phyloP scores from a whole-genome alignment of 2,329 filamentous ascomycete species.

The Pyrenophora seminiperda region DNA sequence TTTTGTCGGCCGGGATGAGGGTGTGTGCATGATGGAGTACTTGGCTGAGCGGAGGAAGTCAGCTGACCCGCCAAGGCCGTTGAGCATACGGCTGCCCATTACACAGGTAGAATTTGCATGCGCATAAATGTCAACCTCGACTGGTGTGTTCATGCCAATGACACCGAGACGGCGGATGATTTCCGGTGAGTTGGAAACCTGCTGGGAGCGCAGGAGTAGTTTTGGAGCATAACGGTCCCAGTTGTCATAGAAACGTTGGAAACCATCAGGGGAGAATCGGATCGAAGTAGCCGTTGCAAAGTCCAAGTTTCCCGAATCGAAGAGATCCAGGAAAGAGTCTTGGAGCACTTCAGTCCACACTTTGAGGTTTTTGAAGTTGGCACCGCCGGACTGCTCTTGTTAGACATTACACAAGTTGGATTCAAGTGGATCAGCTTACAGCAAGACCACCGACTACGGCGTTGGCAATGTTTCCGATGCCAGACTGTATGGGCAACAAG shows the following conservation, averaged over 20 bases:
- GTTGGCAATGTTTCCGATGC: constrained; percentile 93
- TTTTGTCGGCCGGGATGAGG: constrained; percentile 78
- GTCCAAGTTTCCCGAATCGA: constrained; percentile 84
- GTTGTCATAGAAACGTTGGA: constrained; percentile 86
- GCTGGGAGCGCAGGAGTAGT: constrained; percentile 83
- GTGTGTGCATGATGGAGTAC: constrained; percentile 94
- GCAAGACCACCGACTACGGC: constrained; percentile 84
- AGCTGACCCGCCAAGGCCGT: constrained; percentile 80
- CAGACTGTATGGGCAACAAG: constrained; percentile 81
- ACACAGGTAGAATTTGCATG: constrained; percentile 91
- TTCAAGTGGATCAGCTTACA: constrained; percentile 21
- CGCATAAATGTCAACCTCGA: constrained; percentile 93
- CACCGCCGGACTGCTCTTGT: constrained; percentile 58
- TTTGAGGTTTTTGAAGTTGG: constrained; percentile 84
- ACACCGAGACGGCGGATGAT: constrained; percentile 86
- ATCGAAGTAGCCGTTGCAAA: constrained; percentile 90
- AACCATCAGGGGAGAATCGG: constrained; percentile 87
- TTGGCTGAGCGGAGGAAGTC: constrained; percentile 81
- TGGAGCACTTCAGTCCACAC: constrained; percentile 95
- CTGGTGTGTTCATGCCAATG: constrained; percentile 94
- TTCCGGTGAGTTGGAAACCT: constrained; percentile 86
- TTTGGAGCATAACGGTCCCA: constrained; percentile 82
- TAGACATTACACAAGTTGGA: not conserved
- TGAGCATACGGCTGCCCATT: constrained; percentile 86
- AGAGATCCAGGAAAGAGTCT: constrained; percentile 90